Evolutionary conservation across 2,329 filamentous ascomycete species (phyloP).

Genomic region (Salinomyces thailandicus): DNA sequence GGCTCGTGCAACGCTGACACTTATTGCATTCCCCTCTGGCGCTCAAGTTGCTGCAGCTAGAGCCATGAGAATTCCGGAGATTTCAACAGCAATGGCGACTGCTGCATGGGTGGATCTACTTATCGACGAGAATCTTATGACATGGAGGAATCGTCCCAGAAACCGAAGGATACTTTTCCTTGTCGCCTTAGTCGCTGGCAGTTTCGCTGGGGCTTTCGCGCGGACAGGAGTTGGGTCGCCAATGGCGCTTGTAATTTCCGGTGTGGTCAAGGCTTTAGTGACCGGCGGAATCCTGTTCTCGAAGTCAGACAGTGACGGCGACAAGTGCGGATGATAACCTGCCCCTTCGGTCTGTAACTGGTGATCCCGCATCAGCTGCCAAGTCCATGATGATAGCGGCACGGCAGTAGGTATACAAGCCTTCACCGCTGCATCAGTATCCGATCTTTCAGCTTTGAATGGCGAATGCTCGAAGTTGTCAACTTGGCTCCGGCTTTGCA

Average conservation of each 20-base stretch:
- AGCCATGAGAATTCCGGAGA: constrained; percentile 47
- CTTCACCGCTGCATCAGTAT: no score
- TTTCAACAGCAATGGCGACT: constrained; percentile 55
- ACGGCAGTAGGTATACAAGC: no score
- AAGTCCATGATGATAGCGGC: no score
- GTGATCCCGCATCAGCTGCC: no score
- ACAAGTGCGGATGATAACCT: no score
- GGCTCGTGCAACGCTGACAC: constrained; percentile 24
- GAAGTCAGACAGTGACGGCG: no score
- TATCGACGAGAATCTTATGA: constrained; percentile 44
- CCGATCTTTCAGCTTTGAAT: no score
- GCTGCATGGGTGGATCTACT: constrained; percentile 52
- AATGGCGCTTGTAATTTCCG: background rate
- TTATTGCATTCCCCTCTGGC: constrained; percentile 47
- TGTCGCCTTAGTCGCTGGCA: constrained; percentile 37
- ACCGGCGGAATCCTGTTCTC: no score
- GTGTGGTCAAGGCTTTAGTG: background rate
- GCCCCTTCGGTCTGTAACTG: no score
- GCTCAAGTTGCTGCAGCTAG: constrained; percentile 50
- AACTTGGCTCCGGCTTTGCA: no score
- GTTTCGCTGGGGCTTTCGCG: constrained; percentile 40
- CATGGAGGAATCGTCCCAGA: constrained; percentile 38
- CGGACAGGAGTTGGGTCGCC: constrained; percentile 35
- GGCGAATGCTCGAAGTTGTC: no score
- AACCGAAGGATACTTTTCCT: constrained; percentile 44